Evolutionary conservation across 805 yeast species (phyloP), one percentile per base, ranked within the genome.

Genomic region (Suhomyces tanzawaensis): DNA sequence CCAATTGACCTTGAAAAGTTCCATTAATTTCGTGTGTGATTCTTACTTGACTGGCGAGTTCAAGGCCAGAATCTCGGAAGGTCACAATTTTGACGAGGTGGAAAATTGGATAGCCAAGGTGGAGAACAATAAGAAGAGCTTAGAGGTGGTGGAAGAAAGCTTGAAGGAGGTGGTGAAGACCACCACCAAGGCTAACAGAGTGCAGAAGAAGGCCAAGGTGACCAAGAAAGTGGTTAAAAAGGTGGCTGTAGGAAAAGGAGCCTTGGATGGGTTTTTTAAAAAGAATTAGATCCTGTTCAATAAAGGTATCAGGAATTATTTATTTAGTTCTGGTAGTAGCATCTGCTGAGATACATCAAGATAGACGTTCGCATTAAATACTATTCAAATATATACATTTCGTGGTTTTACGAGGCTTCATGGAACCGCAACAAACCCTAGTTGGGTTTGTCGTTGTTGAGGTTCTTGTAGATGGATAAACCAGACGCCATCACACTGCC

Each of bases 401-500:
- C n/a, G n/a, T n/a, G n/a, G n/a, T n/a, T n/a, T n/a, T n/a, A n/a
- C n/a, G n/a, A n/a, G n/a, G n/a, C n/a, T n/a, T n/a, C n/a, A n/a
- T n/a, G n/a, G n/a, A n/a, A n/a, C n/a, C n/a, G n/a, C n/a, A n/a
- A n/a, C n/a, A n/a, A n/a, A n/a, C n/a, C n/a, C n/a, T n/a, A n/a
- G n/a, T n/a, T n/a, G n/a, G n/a, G n/a, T n/a, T n/a, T n/a, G n/a
- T n/a, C n/a, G 32, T 52, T 41, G 41, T 48, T 58, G 47, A 82
- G 69, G 46, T 75, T 71, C 47, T 81, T 75, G 60, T 75, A 83
- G 46, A 86, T 82, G 31, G 84, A 76, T 74, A 85, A 60, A 0
- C 95, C 95, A 43, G 85, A 72, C 23, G 89, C 86, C 62, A 86
- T 81, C 67, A 82, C 73, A 19, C 79, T 70, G 34, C 90, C 81